Evolutionary conservation across 495 filamentous ascomycete species (phyloP), one percentile per base, ranked within the genome.

Genomic region (Elaphomyces granulatus): DNA sequence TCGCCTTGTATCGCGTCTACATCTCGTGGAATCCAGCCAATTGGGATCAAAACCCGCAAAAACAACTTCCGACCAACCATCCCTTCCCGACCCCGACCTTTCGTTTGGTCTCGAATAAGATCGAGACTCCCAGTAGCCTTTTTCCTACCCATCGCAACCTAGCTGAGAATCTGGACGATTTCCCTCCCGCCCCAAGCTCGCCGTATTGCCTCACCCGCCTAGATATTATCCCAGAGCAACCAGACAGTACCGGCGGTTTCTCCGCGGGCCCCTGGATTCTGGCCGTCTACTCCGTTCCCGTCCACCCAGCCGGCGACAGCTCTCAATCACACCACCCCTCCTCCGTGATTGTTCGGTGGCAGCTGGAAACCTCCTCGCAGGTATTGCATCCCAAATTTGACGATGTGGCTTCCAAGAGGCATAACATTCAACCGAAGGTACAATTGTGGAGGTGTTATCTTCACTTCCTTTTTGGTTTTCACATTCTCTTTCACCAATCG

Each of bases 291-390:
- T 81, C 82, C 15, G 71, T 77, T 17, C 53, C 59, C 21, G 48
- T 58, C 37, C 75, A 54, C 62, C 71, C 35, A 42, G 56, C 56
- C 38, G 18, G 12, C 14, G 64, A 59, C 61, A 66, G 53, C 33
- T 60, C 74, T 18, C 73, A 72, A 23, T 67, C 72, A 20, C 72
- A 76, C 46, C 75, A 75, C 14, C 59, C 69, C 2, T 67, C 74
- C 43, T 86, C 75, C 46, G 68, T 83, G 20, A 72, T 92, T 39
- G 76, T 79, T 20, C 71, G 79, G 40, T 93, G 83, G 85, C 78
- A 87, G 45, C 52, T 90, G n/a, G 60, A 77, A 7, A 61, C 55
- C 28, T 66, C 74, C 14, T 64, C 72, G 21, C 66, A 72, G 17
- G 61, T 59, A 4, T 63, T 88, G 8, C 81, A 87, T 50, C 55